Evolutionary conservation across 2,329 filamentous ascomycete genomes (phyloP).

Genomic region (Nigrospora osmanthi): DNA sequence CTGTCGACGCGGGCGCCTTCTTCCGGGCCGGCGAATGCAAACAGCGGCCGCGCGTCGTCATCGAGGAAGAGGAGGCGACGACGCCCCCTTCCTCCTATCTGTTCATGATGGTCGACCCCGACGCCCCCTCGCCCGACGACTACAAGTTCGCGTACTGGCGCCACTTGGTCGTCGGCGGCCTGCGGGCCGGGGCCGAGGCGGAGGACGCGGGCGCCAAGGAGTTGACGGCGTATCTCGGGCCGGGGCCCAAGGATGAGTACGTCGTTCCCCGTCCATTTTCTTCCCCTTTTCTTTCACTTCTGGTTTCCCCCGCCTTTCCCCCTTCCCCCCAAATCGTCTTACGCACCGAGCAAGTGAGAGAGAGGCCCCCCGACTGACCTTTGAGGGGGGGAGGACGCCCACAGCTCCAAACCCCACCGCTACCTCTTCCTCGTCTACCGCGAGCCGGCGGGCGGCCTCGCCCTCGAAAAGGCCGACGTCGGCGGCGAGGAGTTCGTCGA

Average conservation of each 20-base stretch:
- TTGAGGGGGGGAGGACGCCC: neutral
- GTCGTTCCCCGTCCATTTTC: conserved; percentile 7
- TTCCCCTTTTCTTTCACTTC: neutral
- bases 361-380: neutral
- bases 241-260: conserved; percentile 38
- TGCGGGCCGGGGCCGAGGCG: conserved; percentile 21
- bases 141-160: conserved; percentile 48
- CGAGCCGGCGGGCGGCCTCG: conserved; percentile 24
- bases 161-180: conserved; percentile 40
- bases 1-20: conserved; percentile 27
- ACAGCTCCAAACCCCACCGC: conserved; percentile 38
- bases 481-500: conserved; percentile 38
- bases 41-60: conserved; percentile 17
- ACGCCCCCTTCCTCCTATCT: conserved; percentile 38
- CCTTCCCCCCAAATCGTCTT: neutral
- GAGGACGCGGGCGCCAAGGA: conserved; percentile 17
- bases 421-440: conserved; percentile 37
- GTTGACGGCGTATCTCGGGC: conserved; percentile 34
- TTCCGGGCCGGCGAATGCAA: conserved; percentile 28
- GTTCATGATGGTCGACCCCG: conserved; percentile 43
- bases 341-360: too few relatives aligned
- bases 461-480: conserved; percentile 30
- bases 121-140: conserved; percentile 46
- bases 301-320: neutral
- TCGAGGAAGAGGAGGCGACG: conserved; percentile 25